Evolutionary conservation across 2,329 filamentous ascomycete species (phyloP).

Genomic region (Zalaria sp.): DNA sequence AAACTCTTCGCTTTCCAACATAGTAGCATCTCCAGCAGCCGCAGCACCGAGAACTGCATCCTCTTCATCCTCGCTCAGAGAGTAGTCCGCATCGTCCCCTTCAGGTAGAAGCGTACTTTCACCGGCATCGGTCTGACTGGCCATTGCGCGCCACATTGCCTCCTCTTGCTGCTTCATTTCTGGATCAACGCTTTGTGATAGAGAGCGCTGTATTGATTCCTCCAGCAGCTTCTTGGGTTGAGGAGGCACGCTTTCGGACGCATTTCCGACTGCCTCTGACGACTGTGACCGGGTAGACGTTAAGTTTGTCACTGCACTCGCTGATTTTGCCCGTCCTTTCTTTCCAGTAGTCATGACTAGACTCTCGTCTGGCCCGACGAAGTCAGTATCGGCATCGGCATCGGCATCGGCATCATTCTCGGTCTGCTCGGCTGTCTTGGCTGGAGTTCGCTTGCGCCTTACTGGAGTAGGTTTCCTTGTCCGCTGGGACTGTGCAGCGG

Average conservation of each 20-base stretch:
- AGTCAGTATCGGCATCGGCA: slow-evolving; percentile 15
- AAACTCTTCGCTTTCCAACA: slow-evolving; percentile 35
- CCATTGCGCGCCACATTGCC: background rate
- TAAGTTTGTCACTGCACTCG: no score
- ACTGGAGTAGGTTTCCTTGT: background rate
- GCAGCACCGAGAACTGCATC: slow-evolving; percentile 3
- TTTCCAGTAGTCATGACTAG: background rate
- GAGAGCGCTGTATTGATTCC: background rate
- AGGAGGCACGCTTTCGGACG: background rate
- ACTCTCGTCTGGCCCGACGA: background rate
- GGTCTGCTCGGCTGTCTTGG: background rate
- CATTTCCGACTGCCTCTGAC: background rate
- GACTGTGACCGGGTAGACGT: no score
- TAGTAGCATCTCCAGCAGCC: slow-evolving; percentile 26
- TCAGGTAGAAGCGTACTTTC: background rate
- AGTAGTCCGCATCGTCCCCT: background rate
- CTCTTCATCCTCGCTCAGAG: slow-evolving; percentile 8
- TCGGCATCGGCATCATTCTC: background rate
- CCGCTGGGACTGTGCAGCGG: background rate
- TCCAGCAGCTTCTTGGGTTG: background rate
- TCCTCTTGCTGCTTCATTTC: background rate
- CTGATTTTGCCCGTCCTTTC: background rate
- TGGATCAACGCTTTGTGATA: no score
- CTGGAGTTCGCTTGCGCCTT: background rate
- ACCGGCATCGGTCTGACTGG: background rate